These are phyloP conservation scores for Exserohilum rostratum DNA, from an alignment of 2,329 filamentous ascomycete species.

Conservation along the genomic window DNA sequence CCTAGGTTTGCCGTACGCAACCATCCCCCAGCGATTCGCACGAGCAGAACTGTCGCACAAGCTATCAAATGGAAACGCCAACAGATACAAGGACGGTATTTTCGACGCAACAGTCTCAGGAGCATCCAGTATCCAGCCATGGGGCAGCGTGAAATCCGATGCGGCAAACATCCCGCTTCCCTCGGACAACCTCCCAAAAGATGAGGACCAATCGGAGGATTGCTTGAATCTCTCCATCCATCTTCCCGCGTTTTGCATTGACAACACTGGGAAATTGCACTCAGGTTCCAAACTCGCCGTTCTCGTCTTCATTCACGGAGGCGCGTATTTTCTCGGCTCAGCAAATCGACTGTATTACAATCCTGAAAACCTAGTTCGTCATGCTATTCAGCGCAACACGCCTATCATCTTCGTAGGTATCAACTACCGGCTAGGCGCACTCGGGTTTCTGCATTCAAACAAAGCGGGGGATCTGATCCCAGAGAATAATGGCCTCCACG, in stretches of 20 bases:
- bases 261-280: constrained; percentile 36
- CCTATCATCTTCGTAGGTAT: constrained; percentile 15
- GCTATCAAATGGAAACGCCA: background rate
- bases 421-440: constrained; percentile 35
- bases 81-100: background rate
- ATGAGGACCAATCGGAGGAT: constrained; percentile 38
- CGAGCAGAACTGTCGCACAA: constrained; percentile 12
- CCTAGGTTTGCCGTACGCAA: constrained; percentile 20
- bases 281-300: constrained; percentile 52
- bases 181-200: constrained; percentile 18
- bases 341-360: constrained; percentile 61
- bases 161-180: constrained; percentile 25
- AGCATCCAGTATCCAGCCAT: constrained; percentile 22
- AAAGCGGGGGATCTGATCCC: constrained; percentile 40
- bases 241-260: constrained; percentile 47
- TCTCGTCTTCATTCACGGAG: constrained; percentile 60
- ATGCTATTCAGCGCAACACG: constrained; percentile 10
- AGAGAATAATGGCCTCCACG: constrained; percentile 38
- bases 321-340: constrained; percentile 56
- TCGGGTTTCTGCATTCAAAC: constrained; percentile 51
- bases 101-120: constrained; percentile 23
- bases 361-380: constrained; percentile 25
- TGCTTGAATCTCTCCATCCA: constrained; percentile 53
- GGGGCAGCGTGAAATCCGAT: constrained; percentile 21
- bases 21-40: constrained; percentile 17